These are phyloP conservation scores for Populus hybrid DNA, from an alignment of 441 rosid species.

Conservation along the genomic window DNA sequence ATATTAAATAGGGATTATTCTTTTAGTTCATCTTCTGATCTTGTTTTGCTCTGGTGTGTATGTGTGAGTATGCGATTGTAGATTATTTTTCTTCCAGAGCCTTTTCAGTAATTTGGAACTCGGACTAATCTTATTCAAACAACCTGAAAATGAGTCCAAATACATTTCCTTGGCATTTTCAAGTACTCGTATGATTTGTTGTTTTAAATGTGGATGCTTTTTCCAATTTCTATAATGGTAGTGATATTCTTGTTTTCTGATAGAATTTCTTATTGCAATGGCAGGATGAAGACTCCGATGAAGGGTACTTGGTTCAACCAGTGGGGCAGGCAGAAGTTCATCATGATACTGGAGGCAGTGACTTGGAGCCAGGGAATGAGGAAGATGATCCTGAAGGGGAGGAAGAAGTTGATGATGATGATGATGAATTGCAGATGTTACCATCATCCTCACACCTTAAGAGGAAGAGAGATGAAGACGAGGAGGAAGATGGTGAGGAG, in stretches of 20 bases:
- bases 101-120: not conserved
- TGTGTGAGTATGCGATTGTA: not conserved
- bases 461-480: slow-evolving; percentile 49
- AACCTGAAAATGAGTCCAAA: not conserved
- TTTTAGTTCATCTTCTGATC: not conserved
- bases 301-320: slow-evolving; percentile 63
- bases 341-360: slow-evolving; percentile 40
- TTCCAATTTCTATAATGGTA: not conserved
- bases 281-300: slow-evolving; percentile 63
- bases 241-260: not conserved
- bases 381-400: slow-evolving; percentile 46
- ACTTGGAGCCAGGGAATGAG: slow-evolving; percentile 42
- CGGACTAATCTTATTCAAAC: not conserved
- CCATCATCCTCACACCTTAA: slow-evolving; percentile 45
- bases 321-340: slow-evolving; percentile 47
- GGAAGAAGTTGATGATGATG: slow-evolving; percentile 55
- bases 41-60: not conserved
- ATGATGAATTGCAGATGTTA: slow-evolving; percentile 35
- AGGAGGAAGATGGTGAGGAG: slow-evolving; percentile 25
- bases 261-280: slow-evolving; percentile 11
- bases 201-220: not conserved
- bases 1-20: not conserved
- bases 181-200: not conserved
- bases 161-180: not conserved
- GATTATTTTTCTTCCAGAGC: not conserved